These are phyloP conservation scores for Lathyrus aphaca DNA, from an alignment of 306 rosid species.

Conservation along the genomic window DNA sequence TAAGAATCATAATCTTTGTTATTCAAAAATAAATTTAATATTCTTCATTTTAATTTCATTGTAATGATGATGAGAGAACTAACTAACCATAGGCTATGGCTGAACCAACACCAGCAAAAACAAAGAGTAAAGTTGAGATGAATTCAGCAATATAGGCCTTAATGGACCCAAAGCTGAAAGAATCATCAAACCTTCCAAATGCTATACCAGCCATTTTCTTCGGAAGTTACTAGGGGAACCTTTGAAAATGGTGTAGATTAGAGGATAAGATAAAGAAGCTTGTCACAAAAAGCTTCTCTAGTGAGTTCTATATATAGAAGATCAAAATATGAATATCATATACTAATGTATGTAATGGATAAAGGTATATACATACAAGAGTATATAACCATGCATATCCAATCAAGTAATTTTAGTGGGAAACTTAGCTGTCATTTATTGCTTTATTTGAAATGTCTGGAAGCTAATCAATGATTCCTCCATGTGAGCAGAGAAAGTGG, in stretches of 20 bases:
- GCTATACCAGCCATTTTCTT: constrained; percentile 75
- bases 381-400: constrained; percentile 51
- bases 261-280: constrained; percentile 34
- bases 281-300: constrained; percentile 46
- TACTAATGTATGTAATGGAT: no score
- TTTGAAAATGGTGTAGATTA: constrained; percentile 1
- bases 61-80: not conserved
- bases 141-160: constrained; percentile 90
- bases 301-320: constrained; percentile 40
- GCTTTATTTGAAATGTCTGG: constrained; percentile 71
- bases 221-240: constrained; percentile 36
- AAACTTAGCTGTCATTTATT: constrained; percentile 62
- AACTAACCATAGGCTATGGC: constrained; percentile 77
- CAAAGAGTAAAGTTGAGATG: constrained; percentile 87
- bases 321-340: constrained; percentile 1
- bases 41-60: not conserved
- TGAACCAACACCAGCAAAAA: constrained; percentile 91
- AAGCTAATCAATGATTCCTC: constrained; percentile 72
- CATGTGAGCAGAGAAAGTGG: constrained; percentile 58
- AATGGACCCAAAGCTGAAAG: constrained; percentile 66
- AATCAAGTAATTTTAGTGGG: constrained; percentile 35
- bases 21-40: not conserved
- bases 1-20: not conserved
- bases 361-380: constrained; percentile 32
- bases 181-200: constrained; percentile 75